Conservation (phyloP, 2,329 filamentous ascomycete genomes). For the Lasiodiplodia sp. region DNA sequence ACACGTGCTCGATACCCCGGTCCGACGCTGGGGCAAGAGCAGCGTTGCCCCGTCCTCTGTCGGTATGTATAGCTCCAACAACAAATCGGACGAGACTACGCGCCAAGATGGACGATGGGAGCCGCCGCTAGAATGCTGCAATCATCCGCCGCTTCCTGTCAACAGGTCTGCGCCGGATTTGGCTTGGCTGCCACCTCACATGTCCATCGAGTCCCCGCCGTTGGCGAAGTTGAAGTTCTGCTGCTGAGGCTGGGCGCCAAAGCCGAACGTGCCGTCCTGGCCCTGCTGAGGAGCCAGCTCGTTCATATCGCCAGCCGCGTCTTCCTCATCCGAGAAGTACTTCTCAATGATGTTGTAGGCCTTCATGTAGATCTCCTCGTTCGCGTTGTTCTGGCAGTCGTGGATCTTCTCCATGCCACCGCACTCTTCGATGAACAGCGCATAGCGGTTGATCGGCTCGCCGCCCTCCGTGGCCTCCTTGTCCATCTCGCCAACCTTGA, state of each 20-base stretch:
- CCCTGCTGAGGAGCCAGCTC: slow-evolving; percentile 76
- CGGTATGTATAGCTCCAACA: slow-evolving; percentile 19
- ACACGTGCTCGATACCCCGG: slow-evolving; percentile 17
- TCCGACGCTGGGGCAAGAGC: slow-evolving; percentile 10
- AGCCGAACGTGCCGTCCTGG: slow-evolving; percentile 79
- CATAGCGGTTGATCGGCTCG: slow-evolving; percentile 90
- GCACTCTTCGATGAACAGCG: slow-evolving; percentile 97
- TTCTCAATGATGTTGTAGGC: slow-evolving; percentile 99
- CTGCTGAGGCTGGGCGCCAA: slow-evolving; percentile 68
- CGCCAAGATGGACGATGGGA: neutral
- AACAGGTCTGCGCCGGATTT: slow-evolving; percentile 12
- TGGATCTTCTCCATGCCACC: slow-evolving; percentile 99
- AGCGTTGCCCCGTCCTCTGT: slow-evolving; percentile 27
- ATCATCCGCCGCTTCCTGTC: slow-evolving; percentile 15
- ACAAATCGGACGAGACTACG: slow-evolving; percentile 13
- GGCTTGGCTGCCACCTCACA: slow-evolving; percentile 57
- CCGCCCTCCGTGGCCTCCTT: slow-evolving; percentile 83
- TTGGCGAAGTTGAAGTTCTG: slow-evolving; percentile 95
- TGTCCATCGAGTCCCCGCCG: slow-evolving; percentile 76
- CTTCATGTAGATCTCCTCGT: slow-evolving; percentile 99
- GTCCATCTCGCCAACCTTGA: slow-evolving; percentile 99
- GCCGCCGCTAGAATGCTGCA: slow-evolving; percentile 4
- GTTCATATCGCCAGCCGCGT: slow-evolving; percentile 77
- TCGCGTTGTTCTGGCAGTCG: slow-evolving; percentile 99
- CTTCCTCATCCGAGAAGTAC: slow-evolving; percentile 99